phyloP scores from a whole-genome alignment of 2,329 filamentous ascomycete genomes.

The Cladosporium colombiae region DNA sequence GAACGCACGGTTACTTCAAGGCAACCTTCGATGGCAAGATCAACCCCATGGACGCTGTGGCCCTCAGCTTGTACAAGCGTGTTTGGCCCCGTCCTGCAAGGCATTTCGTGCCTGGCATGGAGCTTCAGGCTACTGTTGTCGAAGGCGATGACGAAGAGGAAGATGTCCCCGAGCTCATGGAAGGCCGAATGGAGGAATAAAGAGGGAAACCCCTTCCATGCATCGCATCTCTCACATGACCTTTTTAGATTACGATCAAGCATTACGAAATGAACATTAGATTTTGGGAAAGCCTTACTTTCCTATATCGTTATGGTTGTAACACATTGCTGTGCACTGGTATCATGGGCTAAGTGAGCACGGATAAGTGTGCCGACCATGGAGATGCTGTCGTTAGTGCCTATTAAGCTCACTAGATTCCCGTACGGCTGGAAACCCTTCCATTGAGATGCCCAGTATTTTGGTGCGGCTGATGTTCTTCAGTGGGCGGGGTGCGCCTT shows the following conservation, averaged over 20 bases:
- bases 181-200: conserved; percentile 17
- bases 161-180: conserved; percentile 11
- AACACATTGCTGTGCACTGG: neutral
- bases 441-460: neutral
- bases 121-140: conserved; percentile 15
- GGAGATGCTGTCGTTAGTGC: neutral
- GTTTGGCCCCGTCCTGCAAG: conserved; percentile 59
- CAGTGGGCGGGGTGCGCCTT: neutral
- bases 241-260: conserved; percentile 17
- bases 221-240: conserved; percentile 12
- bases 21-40: conserved; percentile 95
- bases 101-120: conserved; percentile 16
- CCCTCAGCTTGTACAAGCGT: conserved; percentile 67
- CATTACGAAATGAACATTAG: conserved; percentile 16
- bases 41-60: conserved; percentile 92
- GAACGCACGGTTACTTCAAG: conserved; percentile 99
- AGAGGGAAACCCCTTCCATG: neutral
- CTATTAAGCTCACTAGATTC: neutral
- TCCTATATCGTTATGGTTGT: neutral
- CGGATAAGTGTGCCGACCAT: neutral
- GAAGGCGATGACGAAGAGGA: conserved; percentile 19
- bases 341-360: neutral
- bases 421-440: neutral
- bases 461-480: neutral
- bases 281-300: neutral